Base-by-base conservation (phyloP, 140 eudicot genomes). In the Oenanthe javanica region DNA sequence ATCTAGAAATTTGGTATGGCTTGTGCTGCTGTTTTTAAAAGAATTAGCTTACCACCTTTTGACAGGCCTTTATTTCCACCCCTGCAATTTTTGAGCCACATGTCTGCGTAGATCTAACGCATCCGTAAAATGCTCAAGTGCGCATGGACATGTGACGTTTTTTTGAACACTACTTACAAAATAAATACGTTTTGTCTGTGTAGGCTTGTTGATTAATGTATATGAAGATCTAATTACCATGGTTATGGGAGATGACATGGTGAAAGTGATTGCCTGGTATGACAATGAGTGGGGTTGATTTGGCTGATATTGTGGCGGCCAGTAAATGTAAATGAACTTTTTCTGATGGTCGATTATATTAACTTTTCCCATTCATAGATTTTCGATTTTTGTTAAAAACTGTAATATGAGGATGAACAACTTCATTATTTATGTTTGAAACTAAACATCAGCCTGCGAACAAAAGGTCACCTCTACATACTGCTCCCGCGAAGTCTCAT, bases 191-290 rank as follows among this genome's bases (percentile, higher is more conserved):
- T 31, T 31, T 31, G 36, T 31, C 36, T 31, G 36, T 31, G 36
- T 31, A 31, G 36, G 36, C 36, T 31, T 31, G 36, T 31, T 31
- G 36, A 31, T 31, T 31, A 0, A 31, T 31, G 36, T 31, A 31
- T 31, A 31, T 31, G 36, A 31, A 31, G 36, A 31, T 31, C 36
- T 31, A 31, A 31, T 93, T 72, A 93, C 96, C 77, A 93, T 93
- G 98, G 98, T 93, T 45, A 93, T 93, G 98, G 98, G 98, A 78
- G 98, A 93, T 79, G 98, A 93, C 69, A 90, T 93, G 98, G 96
- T 93, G 59, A 91, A 93, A 89, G 98, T 93, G 50, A 91, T 93
- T 59, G 98, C 98, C 2, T 93, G 96, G 98, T 91, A 93, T 66
- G 98, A 93, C 75, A 93, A 93, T n/a, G 98, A 93, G 87, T 89